Conservation (phyloP, 148 eudicot species). For the Cornus suecica region DNA sequence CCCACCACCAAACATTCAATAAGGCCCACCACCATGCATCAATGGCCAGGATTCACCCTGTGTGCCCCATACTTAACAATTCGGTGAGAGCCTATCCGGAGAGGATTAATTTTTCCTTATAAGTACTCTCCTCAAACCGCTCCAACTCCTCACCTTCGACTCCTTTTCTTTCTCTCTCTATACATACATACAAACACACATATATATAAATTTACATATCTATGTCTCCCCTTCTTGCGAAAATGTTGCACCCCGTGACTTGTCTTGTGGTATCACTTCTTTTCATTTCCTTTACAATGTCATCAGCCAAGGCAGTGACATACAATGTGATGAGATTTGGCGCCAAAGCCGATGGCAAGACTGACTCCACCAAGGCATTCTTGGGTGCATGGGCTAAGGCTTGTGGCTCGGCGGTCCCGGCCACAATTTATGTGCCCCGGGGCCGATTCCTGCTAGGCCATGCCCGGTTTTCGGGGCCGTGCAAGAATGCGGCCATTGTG, state of each 20-base stretch:
- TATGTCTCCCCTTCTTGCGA: background rate
- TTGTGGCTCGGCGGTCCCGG: conserved; percentile 20
- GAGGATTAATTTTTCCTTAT: no score
- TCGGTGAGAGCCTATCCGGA: no score
- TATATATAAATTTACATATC: background rate
- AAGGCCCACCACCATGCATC: no score
- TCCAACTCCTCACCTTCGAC: background rate
- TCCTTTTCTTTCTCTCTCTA: background rate
- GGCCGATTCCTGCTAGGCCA: conserved; percentile 30
- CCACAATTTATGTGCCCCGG: conserved; percentile 24
- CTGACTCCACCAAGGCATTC: conserved; percentile 28
- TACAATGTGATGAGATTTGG: conserved; percentile 16
- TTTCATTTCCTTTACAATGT: background rate
- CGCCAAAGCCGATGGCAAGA: conserved; percentile 21
- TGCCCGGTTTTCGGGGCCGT: conserved; percentile 18
- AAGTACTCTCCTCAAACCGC: background rate
- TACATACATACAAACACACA: no score
- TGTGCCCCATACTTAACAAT: no score
- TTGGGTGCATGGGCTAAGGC: conserved; percentile 32
- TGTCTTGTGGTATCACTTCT: background rate
- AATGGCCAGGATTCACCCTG: no score
- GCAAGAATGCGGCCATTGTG: conserved; percentile 18
- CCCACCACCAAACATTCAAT: no score
- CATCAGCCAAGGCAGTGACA: background rate
- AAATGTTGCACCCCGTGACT: background rate